A percentile compares a stretch with the other conserved stretches of the same genome.
Conservation (phyloP, 345 rosid genomes). For the Pelargonium nanum region DNA sequence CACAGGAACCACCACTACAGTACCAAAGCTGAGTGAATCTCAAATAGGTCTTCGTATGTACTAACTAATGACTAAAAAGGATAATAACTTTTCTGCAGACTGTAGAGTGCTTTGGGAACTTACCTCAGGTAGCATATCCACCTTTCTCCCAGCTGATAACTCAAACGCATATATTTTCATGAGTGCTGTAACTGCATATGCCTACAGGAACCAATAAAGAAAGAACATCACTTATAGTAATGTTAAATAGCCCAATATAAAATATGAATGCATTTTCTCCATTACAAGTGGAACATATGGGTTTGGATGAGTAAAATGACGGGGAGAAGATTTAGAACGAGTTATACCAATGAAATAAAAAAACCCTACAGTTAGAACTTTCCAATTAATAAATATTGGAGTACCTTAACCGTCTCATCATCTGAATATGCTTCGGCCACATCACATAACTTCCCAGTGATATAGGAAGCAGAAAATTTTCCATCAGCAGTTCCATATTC, state of each 20-base stretch:
- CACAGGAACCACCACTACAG: not conserved
- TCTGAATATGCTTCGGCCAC: slow-evolving; percentile 91
- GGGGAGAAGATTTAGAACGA: not conserved
- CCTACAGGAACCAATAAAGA: slow-evolving; percentile 40
- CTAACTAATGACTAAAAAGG: not conserved
- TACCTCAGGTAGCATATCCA: slow-evolving; percentile 93
- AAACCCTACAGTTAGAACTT: not conserved
- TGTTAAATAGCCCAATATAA: too few relatives aligned
- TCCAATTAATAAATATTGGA: not conserved
- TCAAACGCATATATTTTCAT: slow-evolving; percentile 88
- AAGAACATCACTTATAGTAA: slow-evolving; percentile 6
- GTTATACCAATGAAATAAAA: not conserved
- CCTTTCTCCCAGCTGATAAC: slow-evolving; percentile 74
- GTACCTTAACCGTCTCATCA: slow-evolving; percentile 91
- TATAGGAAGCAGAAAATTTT: slow-evolving; percentile 68
- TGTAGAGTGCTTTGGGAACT: slow-evolving; percentile 10
- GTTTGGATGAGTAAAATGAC: not conserved
- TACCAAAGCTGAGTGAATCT: not conserved
- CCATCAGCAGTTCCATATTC: slow-evolving; percentile 89
- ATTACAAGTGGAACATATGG: not conserved
- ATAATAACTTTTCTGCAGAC: not conserved
- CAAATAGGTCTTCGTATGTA: not conserved
- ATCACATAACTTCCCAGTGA: slow-evolving; percentile 86
- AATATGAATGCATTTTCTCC: not conserved
- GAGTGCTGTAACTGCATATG: slow-evolving; percentile 81